These are phyloP conservation scores for Candida fluviatilis DNA, from an alignment of 805 yeast genomes.

Conservation along the genomic window DNA sequence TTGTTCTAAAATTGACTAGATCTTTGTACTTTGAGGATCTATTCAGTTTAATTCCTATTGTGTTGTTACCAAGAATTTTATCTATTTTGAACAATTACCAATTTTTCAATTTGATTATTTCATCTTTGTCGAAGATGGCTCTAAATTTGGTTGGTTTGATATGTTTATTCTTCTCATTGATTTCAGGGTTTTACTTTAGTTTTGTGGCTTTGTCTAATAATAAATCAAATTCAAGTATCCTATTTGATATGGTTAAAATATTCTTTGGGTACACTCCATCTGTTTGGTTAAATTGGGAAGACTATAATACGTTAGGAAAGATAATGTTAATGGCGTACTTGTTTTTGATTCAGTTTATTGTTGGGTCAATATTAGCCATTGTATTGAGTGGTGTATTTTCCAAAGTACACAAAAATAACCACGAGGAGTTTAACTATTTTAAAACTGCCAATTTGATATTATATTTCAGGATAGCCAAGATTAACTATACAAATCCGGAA, in stretches of 20 bases:
- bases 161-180: conserved; percentile 45
- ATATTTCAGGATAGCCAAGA: conserved; percentile 29
- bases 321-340: conserved; percentile 47
- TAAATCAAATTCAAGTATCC: conserved; percentile 38
- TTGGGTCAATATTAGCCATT: conserved; percentile 52
- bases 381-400: conserved; percentile 43
- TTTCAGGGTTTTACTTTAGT: conserved; percentile 53
- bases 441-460: conserved; percentile 35
- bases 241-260: conserved; percentile 48
- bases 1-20: conserved; percentile 19
- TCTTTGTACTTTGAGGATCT: conserved; percentile 22
- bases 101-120: conserved; percentile 47
- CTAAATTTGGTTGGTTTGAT: conserved; percentile 47
- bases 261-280: conserved; percentile 59
- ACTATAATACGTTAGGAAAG: conserved; percentile 44
- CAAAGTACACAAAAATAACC: conserved; percentile 27
- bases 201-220: conserved; percentile 44
- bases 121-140: conserved; percentile 49
- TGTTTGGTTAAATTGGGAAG: conserved; percentile 53
- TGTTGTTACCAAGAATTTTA: conserved; percentile 47
- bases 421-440: conserved; percentile 38
- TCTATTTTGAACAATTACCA: conserved; percentile 48
- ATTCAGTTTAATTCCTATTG: conserved; percentile 43
- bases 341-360: conserved; percentile 51
- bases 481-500: conserved; percentile 8